phyloP scores from a whole-genome alignment of 257 asterid species.

The Nicotiana otophora region DNA sequence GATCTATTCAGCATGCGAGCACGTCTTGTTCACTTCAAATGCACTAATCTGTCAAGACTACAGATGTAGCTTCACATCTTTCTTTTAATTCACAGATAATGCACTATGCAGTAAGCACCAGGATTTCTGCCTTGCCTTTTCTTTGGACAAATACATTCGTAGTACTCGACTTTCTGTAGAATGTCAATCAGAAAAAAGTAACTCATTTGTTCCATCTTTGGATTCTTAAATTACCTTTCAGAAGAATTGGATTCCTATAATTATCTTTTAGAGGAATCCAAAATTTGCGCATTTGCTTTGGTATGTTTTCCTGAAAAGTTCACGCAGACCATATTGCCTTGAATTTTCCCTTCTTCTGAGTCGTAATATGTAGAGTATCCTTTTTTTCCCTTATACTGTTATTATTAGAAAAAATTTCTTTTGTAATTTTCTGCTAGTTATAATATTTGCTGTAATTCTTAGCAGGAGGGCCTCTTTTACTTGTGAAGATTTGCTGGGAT shows the following conservation, averaged over 20 bases:
- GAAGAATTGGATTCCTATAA: neutral
- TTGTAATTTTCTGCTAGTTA: neutral
- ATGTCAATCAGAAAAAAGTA: neutral
- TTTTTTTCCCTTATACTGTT: neutral
- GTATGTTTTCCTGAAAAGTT: neutral
- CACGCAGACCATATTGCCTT: neutral
- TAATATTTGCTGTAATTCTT: neutral
- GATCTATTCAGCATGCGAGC: neutral
- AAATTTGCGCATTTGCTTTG: neutral
- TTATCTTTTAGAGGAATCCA: too few relatives aligned
- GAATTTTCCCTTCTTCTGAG: neutral
- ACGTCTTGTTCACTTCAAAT: neutral
- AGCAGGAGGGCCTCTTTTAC: conserved; percentile 4
- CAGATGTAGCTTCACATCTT: neutral
- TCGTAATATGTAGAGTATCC: neutral
- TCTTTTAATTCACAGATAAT: neutral
- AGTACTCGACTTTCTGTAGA: neutral
- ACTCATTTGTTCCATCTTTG: neutral
- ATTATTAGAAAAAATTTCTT: neutral
- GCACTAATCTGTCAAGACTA: neutral
- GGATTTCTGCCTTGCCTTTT: neutral
- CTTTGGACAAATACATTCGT: too few relatives aligned
- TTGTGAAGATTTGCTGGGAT: neutral
- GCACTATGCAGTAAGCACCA: neutral
- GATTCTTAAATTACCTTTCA: neutral